Conservation (phyloP, 139 green algal species). For the Chlamydomonas urium region DNA sequence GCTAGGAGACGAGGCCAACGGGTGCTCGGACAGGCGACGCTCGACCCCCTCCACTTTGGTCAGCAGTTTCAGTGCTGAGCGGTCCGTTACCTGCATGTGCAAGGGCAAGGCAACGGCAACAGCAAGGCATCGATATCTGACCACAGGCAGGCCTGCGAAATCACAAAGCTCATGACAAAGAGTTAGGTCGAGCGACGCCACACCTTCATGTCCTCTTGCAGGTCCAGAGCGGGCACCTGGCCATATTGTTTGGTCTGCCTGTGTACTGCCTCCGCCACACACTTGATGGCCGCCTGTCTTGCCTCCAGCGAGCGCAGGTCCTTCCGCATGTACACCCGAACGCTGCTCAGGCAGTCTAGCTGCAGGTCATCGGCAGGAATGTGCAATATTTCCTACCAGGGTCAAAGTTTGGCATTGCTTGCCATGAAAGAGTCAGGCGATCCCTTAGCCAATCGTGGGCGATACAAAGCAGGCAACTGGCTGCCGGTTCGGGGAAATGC, state of each 20-base stretch:
- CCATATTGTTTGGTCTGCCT: conserved; percentile 11
- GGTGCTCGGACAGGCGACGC: conserved; percentile 40
- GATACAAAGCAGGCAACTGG: no score
- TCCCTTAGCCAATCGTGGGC: no score
- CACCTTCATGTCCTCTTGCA: conserved; percentile 67
- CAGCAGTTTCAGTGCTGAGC: conserved; percentile 32
- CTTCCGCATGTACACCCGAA: conserved; percentile 66
- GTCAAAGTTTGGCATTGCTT: no score
- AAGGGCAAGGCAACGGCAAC: no score
- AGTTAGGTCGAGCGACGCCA: no score
- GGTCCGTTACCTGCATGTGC: no score
- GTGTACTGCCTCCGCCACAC: conserved; percentile 27
- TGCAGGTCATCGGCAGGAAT: conserved; percentile 15
- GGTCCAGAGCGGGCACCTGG: conserved; percentile 56
- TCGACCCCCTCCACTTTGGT: conserved; percentile 54
- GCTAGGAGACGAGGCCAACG: conserved; percentile 18
- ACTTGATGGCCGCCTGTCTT: conserved; percentile 15
- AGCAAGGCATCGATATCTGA: no score
- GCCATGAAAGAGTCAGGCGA: no score
- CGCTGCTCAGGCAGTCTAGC: conserved; percentile 51
- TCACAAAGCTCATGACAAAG: no score
- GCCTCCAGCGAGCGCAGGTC: conserved; percentile 60
- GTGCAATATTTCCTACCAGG: no score
- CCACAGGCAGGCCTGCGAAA: no score
- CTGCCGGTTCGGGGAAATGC: no score